Evolutionary conservation across 495 filamentous ascomycete genomes (phyloP).

Genomic region (Immersiella caudata): DNA sequence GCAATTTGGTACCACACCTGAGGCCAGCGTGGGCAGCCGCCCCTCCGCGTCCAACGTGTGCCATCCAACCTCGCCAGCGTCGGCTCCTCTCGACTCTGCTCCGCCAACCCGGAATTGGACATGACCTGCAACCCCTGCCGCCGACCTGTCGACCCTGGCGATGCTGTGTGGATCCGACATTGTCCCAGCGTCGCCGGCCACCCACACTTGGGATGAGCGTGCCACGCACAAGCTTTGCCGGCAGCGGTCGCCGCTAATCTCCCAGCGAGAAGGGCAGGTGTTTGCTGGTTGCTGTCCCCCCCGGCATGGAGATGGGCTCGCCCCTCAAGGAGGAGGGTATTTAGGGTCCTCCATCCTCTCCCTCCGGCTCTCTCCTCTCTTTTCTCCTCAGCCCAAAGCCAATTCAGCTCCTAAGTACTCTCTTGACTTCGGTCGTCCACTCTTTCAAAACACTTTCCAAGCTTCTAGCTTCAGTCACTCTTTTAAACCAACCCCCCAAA

Average conservation of each 20-base stretch:
- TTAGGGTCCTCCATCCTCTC: slow-evolving; percentile 34
- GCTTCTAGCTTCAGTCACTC: slow-evolving; percentile 47
- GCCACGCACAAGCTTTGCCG: too few species aligned
- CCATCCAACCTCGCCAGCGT: neutral
- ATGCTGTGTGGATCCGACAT: slow-evolving; percentile 20
- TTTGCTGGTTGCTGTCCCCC: neutral
- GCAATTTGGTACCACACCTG: slow-evolving; percentile 4
- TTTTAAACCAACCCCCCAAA: slow-evolving; percentile 36
- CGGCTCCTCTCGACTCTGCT: slow-evolving; percentile 5
- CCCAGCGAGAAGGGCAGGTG: slow-evolving; percentile 22
- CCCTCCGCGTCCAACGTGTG: neutral
- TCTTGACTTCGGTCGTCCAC: slow-evolving; percentile 64
- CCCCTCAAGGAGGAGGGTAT: slow-evolving; percentile 25
- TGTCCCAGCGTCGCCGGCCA: slow-evolving; percentile 23
- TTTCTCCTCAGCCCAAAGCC: slow-evolving; percentile 56
- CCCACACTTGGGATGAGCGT: slow-evolving; percentile 32
- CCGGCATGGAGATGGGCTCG: neutral
- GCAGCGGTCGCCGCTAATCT: slow-evolving; percentile 36
- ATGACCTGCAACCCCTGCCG: slow-evolving; percentile 12
- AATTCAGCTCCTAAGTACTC: slow-evolving; percentile 48
- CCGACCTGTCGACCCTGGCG: neutral
- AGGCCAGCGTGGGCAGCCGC: neutral
- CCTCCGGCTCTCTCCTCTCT: slow-evolving; percentile 35
- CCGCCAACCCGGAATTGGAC: slow-evolving; percentile 27
- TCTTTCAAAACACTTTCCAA: slow-evolving; percentile 53